Conservation (phyloP, 2,329 filamentous ascomycete genomes). For the Chaetothyriales sp. region DNA sequence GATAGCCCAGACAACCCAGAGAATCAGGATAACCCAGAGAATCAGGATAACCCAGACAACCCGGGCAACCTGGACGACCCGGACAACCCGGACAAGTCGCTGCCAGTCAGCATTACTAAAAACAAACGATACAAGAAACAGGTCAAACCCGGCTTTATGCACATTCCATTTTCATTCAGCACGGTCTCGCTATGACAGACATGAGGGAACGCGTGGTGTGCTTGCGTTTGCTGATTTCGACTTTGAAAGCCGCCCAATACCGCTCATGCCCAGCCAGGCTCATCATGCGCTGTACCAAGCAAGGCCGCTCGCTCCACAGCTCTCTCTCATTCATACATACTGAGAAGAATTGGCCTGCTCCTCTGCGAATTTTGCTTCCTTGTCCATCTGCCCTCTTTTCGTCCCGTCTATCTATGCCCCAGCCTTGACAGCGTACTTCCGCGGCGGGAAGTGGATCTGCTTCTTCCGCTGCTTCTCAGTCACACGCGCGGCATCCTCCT, state of each 20-base stretch:
- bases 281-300: background rate
- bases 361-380: background rate
- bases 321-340: background rate
- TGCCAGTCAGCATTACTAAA: too few relatives aligned
- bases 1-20: too few relatives aligned
- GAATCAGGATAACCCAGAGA: too few relatives aligned
- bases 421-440: conserved; percentile 97
- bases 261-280: background rate
- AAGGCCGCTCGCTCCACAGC: background rate
- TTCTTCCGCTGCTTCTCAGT: conserved; percentile 97
- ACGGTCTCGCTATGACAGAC: background rate
- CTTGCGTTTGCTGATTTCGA: background rate
- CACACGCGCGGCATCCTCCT: conserved; percentile 71
- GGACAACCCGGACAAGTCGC: background rate
- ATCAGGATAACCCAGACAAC: too few relatives aligned
- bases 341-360: background rate
- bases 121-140: too few relatives aligned
- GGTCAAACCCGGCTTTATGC: background rate
- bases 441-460: conserved; percentile 88
- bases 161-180: background rate
- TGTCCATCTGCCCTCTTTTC: background rate
- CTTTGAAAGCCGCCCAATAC: background rate
- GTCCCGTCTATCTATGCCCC: conserved; percentile 6
- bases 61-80: too few relatives aligned
- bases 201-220: background rate